phyloP scores from a whole-genome alignment of 768 basidiomycete species.

The Leucosporidium scottii region DNA sequence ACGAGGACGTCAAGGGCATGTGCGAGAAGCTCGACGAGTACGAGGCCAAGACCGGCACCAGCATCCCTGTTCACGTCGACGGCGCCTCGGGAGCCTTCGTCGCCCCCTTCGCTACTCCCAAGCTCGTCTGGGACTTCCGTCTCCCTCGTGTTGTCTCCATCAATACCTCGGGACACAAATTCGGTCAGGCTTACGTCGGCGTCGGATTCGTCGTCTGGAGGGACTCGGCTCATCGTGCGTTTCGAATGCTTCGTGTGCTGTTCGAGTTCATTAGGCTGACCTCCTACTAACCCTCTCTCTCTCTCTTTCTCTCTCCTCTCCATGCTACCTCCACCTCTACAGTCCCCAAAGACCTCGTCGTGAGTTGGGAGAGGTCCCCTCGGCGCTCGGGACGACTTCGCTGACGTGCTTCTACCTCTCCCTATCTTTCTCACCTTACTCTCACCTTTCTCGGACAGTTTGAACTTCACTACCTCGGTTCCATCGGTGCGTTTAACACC shows the following conservation, averaged over 20 bases:
- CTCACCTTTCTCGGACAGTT: background rate
- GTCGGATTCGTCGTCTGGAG: conserved; percentile 64
- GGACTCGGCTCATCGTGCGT: conserved; percentile 43
- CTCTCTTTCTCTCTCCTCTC: too few species aligned
- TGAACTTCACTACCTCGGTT: conserved; percentile 41
- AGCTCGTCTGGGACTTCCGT: conserved; percentile 39
- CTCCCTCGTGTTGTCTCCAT: conserved; percentile 41
- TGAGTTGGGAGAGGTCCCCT: conserved; percentile 45
- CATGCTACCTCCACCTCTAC: too few species aligned
- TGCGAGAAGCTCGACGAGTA: conserved; percentile 58
- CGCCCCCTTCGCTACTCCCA: conserved; percentile 51
- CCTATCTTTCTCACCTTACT: background rate
- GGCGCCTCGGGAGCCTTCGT: conserved; percentile 59
- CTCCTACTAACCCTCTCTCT: too few species aligned
- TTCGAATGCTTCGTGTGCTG: too few species aligned
- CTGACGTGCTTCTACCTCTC: background rate
- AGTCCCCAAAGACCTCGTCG: conserved; percentile 63
- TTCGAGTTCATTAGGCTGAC: background rate
- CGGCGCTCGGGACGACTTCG: background rate
- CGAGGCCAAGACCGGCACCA: conserved; percentile 47
- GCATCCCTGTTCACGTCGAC: conserved; percentile 56
- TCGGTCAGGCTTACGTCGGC: conserved; percentile 32
- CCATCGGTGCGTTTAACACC: background rate
- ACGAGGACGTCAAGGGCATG: conserved; percentile 80
- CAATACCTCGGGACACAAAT: conserved; percentile 38